phyloP scores from a whole-genome alignment of 2,329 filamentous ascomycete species.

The Metarhizium robertsii region DNA sequence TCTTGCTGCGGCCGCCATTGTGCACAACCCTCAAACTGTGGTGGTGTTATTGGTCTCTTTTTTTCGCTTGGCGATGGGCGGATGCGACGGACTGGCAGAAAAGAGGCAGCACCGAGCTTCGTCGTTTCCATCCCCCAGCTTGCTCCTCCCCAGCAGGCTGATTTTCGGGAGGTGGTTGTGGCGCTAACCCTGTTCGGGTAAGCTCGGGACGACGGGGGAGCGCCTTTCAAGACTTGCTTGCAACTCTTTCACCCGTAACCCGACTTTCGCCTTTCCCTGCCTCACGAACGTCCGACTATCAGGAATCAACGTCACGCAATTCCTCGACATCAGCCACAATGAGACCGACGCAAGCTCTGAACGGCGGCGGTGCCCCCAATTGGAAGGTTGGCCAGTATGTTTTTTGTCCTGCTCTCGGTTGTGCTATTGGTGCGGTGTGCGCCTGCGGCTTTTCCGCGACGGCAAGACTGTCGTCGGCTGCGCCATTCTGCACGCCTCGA shows the following conservation, averaged over 20 bases:
- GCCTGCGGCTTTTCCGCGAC: constrained; percentile 23
- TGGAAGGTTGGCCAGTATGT: constrained; percentile 26
- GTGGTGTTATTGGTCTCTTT: background rate
- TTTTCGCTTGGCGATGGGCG: background rate
- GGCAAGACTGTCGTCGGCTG: background rate
- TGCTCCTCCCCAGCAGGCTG: constrained; percentile 4
- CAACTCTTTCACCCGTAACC: constrained; percentile 3
- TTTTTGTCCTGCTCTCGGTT: background rate
- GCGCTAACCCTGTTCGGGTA: constrained; percentile 25
- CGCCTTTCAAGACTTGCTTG: constrained; percentile 17
- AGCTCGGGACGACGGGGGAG: constrained; percentile 19
- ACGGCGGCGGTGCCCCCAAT: constrained; percentile 23
- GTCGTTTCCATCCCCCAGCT: background rate
- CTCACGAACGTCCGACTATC: constrained; percentile 16
- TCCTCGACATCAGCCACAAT: constrained; percentile 22
- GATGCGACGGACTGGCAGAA: background rate
- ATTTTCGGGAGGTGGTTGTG: constrained; percentile 11
- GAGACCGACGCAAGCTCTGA: constrained; percentile 32
- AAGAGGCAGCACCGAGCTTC: background rate
- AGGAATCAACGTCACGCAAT: constrained; percentile 14
- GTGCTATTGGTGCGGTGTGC: constrained; percentile 3
- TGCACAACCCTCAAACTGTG: background rate
- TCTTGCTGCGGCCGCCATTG: constrained; percentile 45
- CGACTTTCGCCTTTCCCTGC: constrained; percentile 4
- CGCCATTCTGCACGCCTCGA: background rate